These are phyloP conservation scores for Metschnikowia santaceciliae DNA, from an alignment of 805 yeast genomes.

Conservation along the genomic window DNA sequence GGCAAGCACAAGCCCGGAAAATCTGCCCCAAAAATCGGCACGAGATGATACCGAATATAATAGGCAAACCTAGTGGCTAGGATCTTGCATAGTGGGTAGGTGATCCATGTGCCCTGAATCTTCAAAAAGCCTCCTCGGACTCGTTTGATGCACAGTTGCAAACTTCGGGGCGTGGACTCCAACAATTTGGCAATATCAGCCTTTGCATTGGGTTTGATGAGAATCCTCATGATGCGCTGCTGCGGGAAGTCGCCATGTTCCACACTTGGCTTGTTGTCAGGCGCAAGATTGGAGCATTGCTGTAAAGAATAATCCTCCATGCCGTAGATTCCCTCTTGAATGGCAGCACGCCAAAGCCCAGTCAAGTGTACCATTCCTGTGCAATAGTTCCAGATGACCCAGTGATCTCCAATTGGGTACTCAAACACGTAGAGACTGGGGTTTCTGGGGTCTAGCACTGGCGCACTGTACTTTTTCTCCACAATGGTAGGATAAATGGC, in stretches of 20 bases:
- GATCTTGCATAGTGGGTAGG: constrained; percentile 60
- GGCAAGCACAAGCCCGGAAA: constrained; percentile 60
- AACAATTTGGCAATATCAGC: constrained; percentile 74
- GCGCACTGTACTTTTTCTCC: constrained; percentile 59
- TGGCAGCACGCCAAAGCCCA: constrained; percentile 72
- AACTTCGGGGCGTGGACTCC: constrained; percentile 57
- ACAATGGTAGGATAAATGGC: constrained; percentile 6
- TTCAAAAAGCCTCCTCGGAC: constrained; percentile 88
- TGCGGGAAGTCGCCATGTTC: neutral
- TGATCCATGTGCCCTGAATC: constrained; percentile 94
- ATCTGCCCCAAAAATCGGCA: constrained; percentile 73
- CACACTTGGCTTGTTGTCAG: neutral
- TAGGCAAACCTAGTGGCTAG: constrained; percentile 75
- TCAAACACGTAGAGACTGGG: constrained; percentile 68
- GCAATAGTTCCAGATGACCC: constrained; percentile 82
- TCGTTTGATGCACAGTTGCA: constrained; percentile 60
- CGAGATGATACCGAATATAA: constrained; percentile 66
- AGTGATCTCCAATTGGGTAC: constrained; percentile 61
- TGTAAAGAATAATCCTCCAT: neutral
- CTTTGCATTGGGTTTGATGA: constrained; percentile 35
- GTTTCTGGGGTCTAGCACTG: constrained; percentile 60
- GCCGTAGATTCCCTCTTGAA: constrained; percentile 10
- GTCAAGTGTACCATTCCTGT: constrained; percentile 86
- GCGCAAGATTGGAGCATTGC: neutral
- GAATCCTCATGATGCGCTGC: neutral